Evolutionary conservation across 345 rosid genomes (phyloP), one percentile per base, ranked within the genome.

Genomic region (Camelina neglecta): DNA sequence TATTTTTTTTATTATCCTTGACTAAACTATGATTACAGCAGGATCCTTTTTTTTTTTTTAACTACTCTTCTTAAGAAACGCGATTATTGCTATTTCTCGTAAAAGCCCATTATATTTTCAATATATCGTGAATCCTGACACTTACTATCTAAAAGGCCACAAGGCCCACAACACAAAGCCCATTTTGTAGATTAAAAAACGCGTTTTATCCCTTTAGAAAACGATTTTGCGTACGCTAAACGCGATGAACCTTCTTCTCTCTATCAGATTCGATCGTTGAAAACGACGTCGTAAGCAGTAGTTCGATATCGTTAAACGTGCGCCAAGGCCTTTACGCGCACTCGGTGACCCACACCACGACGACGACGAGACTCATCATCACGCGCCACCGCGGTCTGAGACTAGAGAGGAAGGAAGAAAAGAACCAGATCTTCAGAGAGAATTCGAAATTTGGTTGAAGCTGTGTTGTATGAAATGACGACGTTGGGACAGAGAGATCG

Each of bases 401-500:
- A 26, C 31, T 26, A 0, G 31, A 26, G 31, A 26, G 5, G 31
- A 26, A 26, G 38, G 69, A 53, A 48, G 60, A 21, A 49, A 57
- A 47, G 4, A 59, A 48, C 44, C 53, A 68, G 72, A 49, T 76
- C 76, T 26, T 10, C 13, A 2, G 36, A 24, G 41, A 45, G 45
- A 24, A 54, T 8, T 48, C 29, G 18, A 33, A 68, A 33, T 31
- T 65, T 35, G 9, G 58, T 11, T 35, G 31, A 74, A 39, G 20
- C 75, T 59, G 51, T 16, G 18, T 71, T 59, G 48, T 16, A 20
- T 1, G 18, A 60, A 18, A 86, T 87, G 57, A 67, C 72, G 66
- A 15, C 76, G 41, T 72, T 56, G 41, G 79, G 41, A 9, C 39
- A 73, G 54, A 81, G 71, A 78, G 97, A 91, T 83, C 92, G 96